These are phyloP conservation scores for Quercus lobata DNA, from an alignment of 331 rosid genomes.

Conservation along the genomic window DNA sequence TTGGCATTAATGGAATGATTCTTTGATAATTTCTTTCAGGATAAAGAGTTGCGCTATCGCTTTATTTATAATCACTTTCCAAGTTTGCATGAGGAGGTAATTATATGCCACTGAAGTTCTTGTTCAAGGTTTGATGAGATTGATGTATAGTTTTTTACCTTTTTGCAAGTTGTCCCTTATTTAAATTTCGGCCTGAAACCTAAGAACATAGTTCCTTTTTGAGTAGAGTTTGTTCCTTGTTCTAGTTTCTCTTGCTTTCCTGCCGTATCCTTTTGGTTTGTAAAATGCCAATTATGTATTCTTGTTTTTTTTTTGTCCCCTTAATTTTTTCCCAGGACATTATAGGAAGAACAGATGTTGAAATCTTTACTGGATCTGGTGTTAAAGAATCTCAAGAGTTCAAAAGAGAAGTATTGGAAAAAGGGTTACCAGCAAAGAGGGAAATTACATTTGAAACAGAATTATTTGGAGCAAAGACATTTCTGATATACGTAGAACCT, in stretches of 20 bases:
- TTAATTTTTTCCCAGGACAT: slow-evolving; percentile 65
- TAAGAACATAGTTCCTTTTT: neutral
- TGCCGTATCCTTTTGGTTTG: neutral
- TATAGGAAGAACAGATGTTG: slow-evolving; percentile 94
- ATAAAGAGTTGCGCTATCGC: slow-evolving; percentile 88
- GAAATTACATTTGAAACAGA: slow-evolving; percentile 91
- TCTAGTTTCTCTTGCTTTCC: slow-evolving; percentile 11
- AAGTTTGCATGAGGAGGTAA: slow-evolving; percentile 94
- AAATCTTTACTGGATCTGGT: slow-evolving; percentile 84
- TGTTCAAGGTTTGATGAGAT: slow-evolving; percentile 26
- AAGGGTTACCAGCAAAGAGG: slow-evolving; percentile 82
- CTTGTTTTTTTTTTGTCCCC: neutral
- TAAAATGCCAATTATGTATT: slow-evolving; percentile 1
- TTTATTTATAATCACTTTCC: slow-evolving; percentile 98
- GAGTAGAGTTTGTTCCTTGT: neutral
- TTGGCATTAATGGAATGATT: slow-evolving; percentile 16
- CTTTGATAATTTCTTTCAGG: slow-evolving; percentile 44
- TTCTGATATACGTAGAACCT: slow-evolving; percentile 88
- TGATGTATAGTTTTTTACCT: neutral
- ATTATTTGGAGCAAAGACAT: slow-evolving; percentile 82
- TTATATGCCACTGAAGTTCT: slow-evolving; percentile 29
- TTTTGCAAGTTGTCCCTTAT: neutral
- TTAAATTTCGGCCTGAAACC: neutral
- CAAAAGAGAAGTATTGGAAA: slow-evolving; percentile 89
- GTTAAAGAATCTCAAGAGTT: slow-evolving; percentile 89